Conservation (phyloP, 306 rosid genomes). For the Heteromeles arbutifolia region DNA sequence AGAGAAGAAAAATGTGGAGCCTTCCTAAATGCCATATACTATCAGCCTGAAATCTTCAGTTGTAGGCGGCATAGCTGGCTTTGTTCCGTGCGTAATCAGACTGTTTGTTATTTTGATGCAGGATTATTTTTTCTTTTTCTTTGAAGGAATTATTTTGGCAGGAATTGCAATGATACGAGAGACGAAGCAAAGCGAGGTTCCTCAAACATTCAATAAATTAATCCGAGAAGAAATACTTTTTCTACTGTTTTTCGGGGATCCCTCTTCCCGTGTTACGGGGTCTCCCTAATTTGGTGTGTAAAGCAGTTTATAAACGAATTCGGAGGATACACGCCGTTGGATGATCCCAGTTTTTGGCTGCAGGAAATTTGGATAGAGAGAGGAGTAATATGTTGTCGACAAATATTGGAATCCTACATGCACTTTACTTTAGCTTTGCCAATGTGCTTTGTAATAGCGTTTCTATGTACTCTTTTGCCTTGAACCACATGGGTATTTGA, state of each 20-base stretch:
- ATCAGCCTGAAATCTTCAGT: neutral
- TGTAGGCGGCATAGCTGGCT: neutral
- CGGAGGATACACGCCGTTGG: conserved; percentile 28
- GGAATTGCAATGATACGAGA: conserved; percentile 22
- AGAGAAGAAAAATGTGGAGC: neutral
- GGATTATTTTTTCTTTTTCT: conserved; percentile 12
- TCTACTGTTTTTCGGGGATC: conserved; percentile 24
- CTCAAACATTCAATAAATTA: conserved; percentile 27
- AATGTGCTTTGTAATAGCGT: neutral
- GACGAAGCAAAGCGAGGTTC: conserved; percentile 23
- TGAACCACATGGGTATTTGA: neutral
- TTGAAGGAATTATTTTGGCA: conserved; percentile 33
- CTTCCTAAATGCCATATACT: neutral
- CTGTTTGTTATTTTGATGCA: conserved; percentile 25
- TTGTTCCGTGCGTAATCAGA: neutral
- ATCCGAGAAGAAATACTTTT: conserved; percentile 16
- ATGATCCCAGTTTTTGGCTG: conserved; percentile 26
- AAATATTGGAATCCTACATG: neutral
- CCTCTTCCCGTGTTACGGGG: conserved; percentile 23
- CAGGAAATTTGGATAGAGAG: conserved; percentile 45
- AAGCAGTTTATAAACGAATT: conserved; percentile 28
- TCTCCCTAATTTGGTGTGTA: conserved; percentile 26
- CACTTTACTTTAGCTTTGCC: neutral
- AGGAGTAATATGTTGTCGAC: conserved; percentile 6
- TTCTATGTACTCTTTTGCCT: neutral